A percentile compares a stretch with the other conserved stretches of the same genome.
Evolutionary conservation across 2,329 filamentous ascomycete species (phyloP).

Genomic region (Fusarium chlamydosporum): DNA sequence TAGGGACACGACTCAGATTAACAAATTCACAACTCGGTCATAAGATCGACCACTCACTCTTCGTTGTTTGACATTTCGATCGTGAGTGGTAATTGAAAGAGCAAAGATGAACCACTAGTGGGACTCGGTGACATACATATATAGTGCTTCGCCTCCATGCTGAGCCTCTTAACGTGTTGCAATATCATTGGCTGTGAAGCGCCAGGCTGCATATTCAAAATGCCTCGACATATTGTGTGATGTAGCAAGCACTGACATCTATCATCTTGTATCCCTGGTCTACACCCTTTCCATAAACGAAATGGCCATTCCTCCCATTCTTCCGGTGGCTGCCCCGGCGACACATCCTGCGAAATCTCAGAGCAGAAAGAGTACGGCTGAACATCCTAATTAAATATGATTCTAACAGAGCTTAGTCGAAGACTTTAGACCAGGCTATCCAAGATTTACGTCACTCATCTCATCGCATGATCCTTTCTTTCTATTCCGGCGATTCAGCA

Average conservation of each 20-base stretch:
- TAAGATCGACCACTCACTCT: background rate
- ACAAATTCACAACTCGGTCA: background rate
- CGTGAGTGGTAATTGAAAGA: background rate
- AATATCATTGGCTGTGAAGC: background rate
- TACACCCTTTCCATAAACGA: background rate
- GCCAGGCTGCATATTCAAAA: background rate
- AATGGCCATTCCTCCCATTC: background rate
- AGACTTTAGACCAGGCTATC: slow-evolving; percentile 9
- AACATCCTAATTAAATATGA: rapidly evolving
- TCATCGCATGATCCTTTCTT: slow-evolving; percentile 1
- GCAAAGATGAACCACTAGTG: background rate
- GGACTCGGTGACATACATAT: background rate
- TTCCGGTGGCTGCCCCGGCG: background rate
- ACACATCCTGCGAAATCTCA: background rate
- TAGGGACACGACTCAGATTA: background rate
- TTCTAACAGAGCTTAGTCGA: background rate
- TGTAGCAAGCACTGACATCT: background rate
- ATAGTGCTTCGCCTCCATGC: background rate
- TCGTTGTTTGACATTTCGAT: background rate
- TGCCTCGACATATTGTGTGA: background rate
- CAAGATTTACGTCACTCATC: slow-evolving; percentile 12
- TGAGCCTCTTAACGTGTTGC: background rate
- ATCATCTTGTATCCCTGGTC: background rate
- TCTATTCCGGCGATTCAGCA: background rate
- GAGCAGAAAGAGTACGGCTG: background rate